Base-by-base conservation (phyloP, 306 rosid species). In the Citrullus colocynthis region DNA sequence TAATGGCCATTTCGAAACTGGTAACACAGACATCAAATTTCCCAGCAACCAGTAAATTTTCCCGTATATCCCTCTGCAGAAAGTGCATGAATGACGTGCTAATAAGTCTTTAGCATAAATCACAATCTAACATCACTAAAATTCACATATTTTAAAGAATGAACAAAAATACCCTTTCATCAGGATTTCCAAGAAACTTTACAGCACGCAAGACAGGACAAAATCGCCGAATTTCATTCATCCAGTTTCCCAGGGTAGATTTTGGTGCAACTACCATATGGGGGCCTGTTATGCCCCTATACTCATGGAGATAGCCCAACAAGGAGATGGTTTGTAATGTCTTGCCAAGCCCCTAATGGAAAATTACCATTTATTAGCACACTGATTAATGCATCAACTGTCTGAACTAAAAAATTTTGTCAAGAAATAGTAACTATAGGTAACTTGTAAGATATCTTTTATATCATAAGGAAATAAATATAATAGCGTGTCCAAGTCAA, bases 181-280 rank as follows among this genome's bases (percentile, higher is more conserved):
- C 97, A 28, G 99, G 99, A 84, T 93, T 91, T 74, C 99, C 99
- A 80, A 95, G 99, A 84, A 95, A 95, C 83, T 95, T 95, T 36
- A 95, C 75, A 37, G 97, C 97, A 48, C 93, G 96, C 74, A 95
- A 77, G 66, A 81, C 14, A 45, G 99, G 99, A 85, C 99, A 95
- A 84, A 92, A 95, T 74, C 99, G 97, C 9, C 90, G 86, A 83
- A 95, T 95, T 82, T 95, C 99, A 85, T 95, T 95, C 99, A 95
- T 95, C 99, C 99, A 95, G 80, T 95, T 90, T 81, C 97, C 97
- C 48, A 95, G 97, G 39, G 99, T 95, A 76, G 99, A 95, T 88
- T 95, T 95, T 82, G 99, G 99, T 52, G 99, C 99, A 85, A 95
- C 97, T 65, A 95, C 99, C 99, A 95, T 95, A 86, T 92, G 99